Percentiles rank a stretch among this genome's conserved stretches.
Evolutionary conservation across 306 rosid genomes (phyloP).

Genomic region (Myrica gale): DNA sequence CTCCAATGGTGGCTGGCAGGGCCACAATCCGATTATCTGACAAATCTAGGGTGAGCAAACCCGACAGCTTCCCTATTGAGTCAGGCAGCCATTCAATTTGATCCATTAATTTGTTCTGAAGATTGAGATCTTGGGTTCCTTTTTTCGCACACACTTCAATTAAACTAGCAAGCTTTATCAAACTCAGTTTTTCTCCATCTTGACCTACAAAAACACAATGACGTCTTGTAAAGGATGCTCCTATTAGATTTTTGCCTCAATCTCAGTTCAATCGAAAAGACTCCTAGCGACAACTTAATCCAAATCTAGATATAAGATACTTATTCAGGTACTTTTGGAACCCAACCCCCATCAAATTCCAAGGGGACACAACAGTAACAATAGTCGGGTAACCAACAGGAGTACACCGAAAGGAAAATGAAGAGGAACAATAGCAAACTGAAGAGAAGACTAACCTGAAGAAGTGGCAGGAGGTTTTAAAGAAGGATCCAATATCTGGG

Average conservation of each 20-base stretch:
- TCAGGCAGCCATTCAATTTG: slow-evolving; percentile 92
- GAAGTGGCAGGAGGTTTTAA: slow-evolving; percentile 39
- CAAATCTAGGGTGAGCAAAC: slow-evolving; percentile 71
- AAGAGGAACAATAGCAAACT: slow-evolving; percentile 4
- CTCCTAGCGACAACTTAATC: not conserved
- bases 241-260: slow-evolving; percentile 19
- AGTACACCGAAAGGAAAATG: not conserved
- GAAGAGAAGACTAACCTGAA: slow-evolving; percentile 37
- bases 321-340: slow-evolving; percentile 2
- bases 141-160: slow-evolving; percentile 78
- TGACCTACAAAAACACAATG: slow-evolving; percentile 50
- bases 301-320: not conserved
- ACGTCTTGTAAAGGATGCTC: slow-evolving; percentile 8
- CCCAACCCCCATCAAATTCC: not conserved
- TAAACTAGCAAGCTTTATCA: slow-evolving; percentile 72
- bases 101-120: slow-evolving; percentile 61
- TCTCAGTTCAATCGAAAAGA: slow-evolving; percentile 2
- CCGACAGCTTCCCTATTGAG: slow-evolving; percentile 72
- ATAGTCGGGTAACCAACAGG: not conserved
- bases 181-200: slow-evolving; percentile 73
- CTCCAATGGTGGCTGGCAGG: slow-evolving; percentile 70
- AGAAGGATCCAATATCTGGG: slow-evolving; percentile 60
- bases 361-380: not conserved
- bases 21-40: slow-evolving; percentile 71
- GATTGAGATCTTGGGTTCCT: slow-evolving; percentile 61